Percentiles rank a stretch among this genome's conserved stretches.
These are phyloP conservation scores for Acorus gramineus DNA, from an alignment of 106 monocot genomes.

Conservation along the genomic window DNA sequence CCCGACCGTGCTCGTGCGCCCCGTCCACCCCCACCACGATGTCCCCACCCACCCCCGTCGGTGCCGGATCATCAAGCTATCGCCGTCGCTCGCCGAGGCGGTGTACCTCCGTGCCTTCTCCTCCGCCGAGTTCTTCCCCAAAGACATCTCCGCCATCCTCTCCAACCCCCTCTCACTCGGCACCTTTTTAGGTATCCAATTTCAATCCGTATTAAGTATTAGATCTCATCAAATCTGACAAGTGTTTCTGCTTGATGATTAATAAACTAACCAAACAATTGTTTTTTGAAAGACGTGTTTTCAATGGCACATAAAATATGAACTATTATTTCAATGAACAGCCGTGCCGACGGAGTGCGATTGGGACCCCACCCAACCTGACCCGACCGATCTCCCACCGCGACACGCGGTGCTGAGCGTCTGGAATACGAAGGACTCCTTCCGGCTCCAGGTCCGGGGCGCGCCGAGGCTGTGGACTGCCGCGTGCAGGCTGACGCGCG, in stretches of 20 bases:
- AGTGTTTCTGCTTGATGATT: too few relatives aligned
- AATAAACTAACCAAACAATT: too few relatives aligned
- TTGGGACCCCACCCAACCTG: conserved; percentile 1
- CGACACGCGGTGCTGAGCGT: conserved; percentile 43
- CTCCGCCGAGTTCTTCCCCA: conserved; percentile 42
- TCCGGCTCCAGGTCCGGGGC: conserved; percentile 18
- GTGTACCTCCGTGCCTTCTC: conserved; percentile 31
- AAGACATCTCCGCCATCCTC: conserved; percentile 33
- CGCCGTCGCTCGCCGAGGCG: conserved; percentile 19
- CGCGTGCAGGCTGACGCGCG: conserved; percentile 10
- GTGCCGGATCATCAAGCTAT: conserved; percentile 26
- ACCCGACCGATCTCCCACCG: not conserved
- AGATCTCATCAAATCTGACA: too few relatives aligned
- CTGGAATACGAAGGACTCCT: conserved; percentile 29
- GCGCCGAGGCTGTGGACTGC: conserved; percentile 12
- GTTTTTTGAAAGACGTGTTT: too few relatives aligned
- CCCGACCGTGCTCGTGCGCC: conserved; percentile 40
- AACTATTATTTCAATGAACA: too few relatives aligned
- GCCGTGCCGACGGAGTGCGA: too few relatives aligned
- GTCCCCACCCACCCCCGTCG: conserved; percentile 1
- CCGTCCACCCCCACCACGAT: conserved; percentile 46
- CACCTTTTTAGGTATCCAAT: conserved; percentile 32
- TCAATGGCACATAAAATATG: too few relatives aligned
- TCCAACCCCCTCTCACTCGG: conserved; percentile 33
- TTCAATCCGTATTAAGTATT: not conserved